phyloP scores from a whole-genome alignment of 768 basidiomycete genomes.

The Podaxis carcinomalis region DNA sequence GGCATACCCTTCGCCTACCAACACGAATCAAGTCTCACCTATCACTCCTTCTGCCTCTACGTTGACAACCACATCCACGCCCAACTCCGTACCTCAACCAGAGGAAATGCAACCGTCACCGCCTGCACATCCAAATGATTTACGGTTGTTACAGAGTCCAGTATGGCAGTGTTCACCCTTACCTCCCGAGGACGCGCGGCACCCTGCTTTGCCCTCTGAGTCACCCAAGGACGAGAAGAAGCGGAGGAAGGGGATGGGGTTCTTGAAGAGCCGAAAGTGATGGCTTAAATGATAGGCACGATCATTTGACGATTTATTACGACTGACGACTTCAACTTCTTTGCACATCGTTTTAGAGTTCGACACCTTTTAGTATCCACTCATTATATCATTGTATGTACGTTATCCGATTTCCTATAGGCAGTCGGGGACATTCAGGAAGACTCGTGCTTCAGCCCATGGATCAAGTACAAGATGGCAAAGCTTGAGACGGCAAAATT shows the following conservation, averaged over 20 bases:
- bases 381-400: not conserved
- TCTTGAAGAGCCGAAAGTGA: not conserved
- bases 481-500: not conserved
- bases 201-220: not conserved
- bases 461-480: not conserved
- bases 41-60: not conserved
- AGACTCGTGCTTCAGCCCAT: not conserved
- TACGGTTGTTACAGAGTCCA: slow-evolving; percentile 9
- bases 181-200: not conserved
- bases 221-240: not conserved
- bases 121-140: slow-evolving; percentile 1
- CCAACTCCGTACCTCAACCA: not conserved
- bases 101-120: slow-evolving; percentile 1
- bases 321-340: not conserved
- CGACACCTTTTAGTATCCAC: not conserved
- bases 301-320: not conserved
- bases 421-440: too few relatives aligned
- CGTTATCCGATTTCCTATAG: not conserved
- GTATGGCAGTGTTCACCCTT: slow-evolving; percentile 7
- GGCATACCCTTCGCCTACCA: not conserved
- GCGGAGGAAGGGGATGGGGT: not conserved
- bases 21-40: not conserved
- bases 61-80: not conserved
- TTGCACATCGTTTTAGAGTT: not conserved
- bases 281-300: not conserved